Conservation (phyloP, 768 basidiomycete species). For the Suillus fuscotomentosus region DNA sequence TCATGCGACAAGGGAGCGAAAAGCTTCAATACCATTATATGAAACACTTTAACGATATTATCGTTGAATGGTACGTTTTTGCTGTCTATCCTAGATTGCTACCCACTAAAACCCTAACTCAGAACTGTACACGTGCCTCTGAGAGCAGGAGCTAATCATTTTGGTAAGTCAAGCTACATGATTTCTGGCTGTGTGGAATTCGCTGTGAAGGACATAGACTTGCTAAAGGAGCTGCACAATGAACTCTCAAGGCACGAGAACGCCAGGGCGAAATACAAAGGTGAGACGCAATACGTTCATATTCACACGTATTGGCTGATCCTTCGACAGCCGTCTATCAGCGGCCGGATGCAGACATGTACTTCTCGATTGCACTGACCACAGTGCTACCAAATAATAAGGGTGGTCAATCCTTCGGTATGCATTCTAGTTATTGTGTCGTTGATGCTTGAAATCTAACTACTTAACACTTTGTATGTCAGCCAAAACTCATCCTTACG, state of each 20-base stretch:
- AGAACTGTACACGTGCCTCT: constrained; percentile 46
- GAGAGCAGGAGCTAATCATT: constrained; percentile 47
- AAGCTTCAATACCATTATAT: constrained; percentile 60
- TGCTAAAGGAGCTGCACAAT: constrained; percentile 41
- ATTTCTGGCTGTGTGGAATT: neutral
- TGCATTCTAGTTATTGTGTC: constrained; percentile 11
- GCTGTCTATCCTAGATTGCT: neutral
- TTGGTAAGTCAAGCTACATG: constrained; percentile 33
- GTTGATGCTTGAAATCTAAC: neutral
- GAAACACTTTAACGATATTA: constrained; percentile 31
- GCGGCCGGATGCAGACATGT: constrained; percentile 47
- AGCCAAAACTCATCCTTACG: constrained; percentile 73
- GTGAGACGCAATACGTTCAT: constrained; percentile 14
- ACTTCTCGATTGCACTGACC: constrained; percentile 69
- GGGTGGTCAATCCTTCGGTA: constrained; percentile 40
- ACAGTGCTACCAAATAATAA: constrained; percentile 50
- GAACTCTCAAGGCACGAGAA: constrained; percentile 29
- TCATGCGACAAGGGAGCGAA: constrained; percentile 32
- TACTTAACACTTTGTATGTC: neutral
- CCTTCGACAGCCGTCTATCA: constrained; percentile 47
- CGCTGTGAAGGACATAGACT: constrained; percentile 30
- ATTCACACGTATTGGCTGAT: neutral
- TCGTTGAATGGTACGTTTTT: constrained; percentile 52
- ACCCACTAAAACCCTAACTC: neutral
- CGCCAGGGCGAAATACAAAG: constrained; percentile 26